These are phyloP conservation scores for Pyrus communis DNA, from an alignment of 306 rosid genomes.

Conservation along the genomic window DNA sequence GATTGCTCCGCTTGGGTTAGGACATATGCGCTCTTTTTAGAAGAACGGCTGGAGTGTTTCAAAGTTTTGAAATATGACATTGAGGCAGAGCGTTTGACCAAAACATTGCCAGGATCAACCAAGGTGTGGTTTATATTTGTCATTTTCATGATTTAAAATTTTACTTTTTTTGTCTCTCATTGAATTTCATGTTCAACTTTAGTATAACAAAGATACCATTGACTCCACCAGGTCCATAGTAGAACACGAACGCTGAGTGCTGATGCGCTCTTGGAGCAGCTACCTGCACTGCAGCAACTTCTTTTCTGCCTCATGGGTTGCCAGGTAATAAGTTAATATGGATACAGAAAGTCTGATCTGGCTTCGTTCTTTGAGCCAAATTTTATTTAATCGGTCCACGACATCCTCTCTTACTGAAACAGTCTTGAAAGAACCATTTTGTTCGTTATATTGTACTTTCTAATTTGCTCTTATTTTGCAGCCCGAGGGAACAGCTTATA, in stretches of 20 bases:
- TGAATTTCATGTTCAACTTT: neutral
- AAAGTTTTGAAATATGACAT: conserved; percentile 71
- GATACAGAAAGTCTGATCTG: neutral
- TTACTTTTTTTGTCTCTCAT: neutral
- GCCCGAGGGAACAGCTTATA: conserved; percentile 85
- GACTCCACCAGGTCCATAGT: conserved; percentile 48
- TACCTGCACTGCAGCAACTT: conserved; percentile 90
- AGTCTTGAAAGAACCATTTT: neutral
- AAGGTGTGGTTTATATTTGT: conserved; percentile 35
- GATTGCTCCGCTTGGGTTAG: conserved; percentile 94
- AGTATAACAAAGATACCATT: conserved; percentile 14
- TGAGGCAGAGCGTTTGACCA: conserved; percentile 63
- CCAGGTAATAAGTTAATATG: conserved; percentile 39
- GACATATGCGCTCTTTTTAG: conserved; percentile 72
- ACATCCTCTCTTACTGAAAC: neutral
- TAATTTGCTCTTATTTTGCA: conserved; percentile 39
- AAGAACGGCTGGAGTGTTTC: conserved; percentile 79
- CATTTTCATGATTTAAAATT: conserved; percentile 3
- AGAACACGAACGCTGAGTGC: conserved; percentile 43
- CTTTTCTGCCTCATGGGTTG: conserved; percentile 70
- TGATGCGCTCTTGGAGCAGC: conserved; percentile 66
- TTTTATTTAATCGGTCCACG: neutral
- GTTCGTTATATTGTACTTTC: conserved; percentile 8
- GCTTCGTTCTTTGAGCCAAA: neutral
- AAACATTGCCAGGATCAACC: conserved; percentile 33